Evolutionary conservation across 2,329 filamentous ascomycete species (phyloP).

Genomic region (Pseudocercospora ulei): DNA sequence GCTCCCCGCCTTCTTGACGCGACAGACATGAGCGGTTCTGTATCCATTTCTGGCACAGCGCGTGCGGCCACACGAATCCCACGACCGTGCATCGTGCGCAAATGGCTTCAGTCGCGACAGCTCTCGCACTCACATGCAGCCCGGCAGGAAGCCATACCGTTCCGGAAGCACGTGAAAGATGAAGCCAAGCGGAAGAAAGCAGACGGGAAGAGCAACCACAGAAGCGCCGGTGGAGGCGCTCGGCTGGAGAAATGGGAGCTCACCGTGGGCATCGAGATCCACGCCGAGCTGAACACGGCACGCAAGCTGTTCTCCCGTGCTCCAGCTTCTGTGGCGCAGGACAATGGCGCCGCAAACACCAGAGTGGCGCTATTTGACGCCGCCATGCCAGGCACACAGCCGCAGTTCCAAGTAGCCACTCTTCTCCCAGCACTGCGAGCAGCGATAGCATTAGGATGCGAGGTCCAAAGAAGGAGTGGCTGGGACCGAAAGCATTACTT

Average conservation of each 20-base stretch:
- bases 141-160: conserved; percentile 29
- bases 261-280: conserved; percentile 93
- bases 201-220: too few species aligned
- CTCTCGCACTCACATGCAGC: conserved; percentile 19
- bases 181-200: conserved; percentile 32
- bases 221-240: conserved; percentile 16
- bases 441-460: conserved; percentile 71
- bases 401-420: conserved; percentile 69
- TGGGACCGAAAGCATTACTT: conserved; percentile 99
- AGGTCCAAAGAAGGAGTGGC: conserved; percentile 63
- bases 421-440: conserved; percentile 84
- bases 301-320: conserved; percentile 77
- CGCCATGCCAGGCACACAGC: conserved; percentile 80
- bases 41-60: conserved; percentile 4
- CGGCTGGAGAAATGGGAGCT: conserved; percentile 64
- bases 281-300: conserved; percentile 84
- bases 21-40: too few species aligned
- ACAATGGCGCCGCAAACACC: conserved; percentile 55
- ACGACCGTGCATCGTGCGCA: conserved; percentile 27
- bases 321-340: conserved; percentile 32
- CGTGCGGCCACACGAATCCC: conserved; percentile 12
- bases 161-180: conserved; percentile 38
- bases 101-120: conserved; percentile 29
- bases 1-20: too few species aligned
- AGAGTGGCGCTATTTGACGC: conserved; percentile 82